Evolutionary conservation across 1,139 yeast genomes (phyloP).

Genomic region (Geotrichum reessii): DNA sequence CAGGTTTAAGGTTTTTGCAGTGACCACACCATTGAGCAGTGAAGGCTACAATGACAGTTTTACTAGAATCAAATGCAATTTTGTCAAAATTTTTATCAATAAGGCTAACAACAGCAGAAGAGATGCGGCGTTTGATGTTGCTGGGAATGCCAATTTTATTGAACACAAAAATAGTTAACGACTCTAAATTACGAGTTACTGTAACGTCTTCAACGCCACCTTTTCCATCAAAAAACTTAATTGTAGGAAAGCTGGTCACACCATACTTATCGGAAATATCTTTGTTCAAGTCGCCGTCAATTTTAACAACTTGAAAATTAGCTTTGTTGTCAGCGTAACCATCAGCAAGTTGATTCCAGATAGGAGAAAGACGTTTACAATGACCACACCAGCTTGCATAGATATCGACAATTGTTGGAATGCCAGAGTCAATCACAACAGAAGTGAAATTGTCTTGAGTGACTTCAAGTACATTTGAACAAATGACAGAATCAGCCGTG

Average conservation of each 20-base stretch:
- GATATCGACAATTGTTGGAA: conserved; percentile 63
- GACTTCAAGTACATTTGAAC: conserved; percentile 40
- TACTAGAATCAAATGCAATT: conserved; percentile 17
- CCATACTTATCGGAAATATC: conserved; percentile 51
- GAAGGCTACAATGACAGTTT: conserved; percentile 40
- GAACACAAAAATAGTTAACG: conserved; percentile 46
- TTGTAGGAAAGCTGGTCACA: conserved; percentile 59
- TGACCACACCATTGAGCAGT: conserved; percentile 79
- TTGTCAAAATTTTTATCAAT: conserved; percentile 26
- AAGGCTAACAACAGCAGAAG: conserved; percentile 39
- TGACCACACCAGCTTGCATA: conserved; percentile 83
- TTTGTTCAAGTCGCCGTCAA: conserved; percentile 62
- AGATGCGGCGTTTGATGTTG: conserved; percentile 26
- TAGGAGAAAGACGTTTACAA: conserved; percentile 62
- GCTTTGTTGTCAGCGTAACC: conserved; percentile 41
- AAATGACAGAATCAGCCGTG: conserved; percentile 14
- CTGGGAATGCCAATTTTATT: conserved; percentile 40
- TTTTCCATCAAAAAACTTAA: conserved; percentile 47
- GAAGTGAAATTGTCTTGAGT: conserved; percentile 49
- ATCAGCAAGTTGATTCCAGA: conserved; percentile 56
- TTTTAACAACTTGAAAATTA: conserved; percentile 44
- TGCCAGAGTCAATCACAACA: conserved; percentile 50
- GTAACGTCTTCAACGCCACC: conserved; percentile 27
- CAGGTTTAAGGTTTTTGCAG: conserved; percentile 62
- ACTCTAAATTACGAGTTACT: conserved; percentile 41